Percentiles rank a stretch among this genome's conserved stretches.
phyloP scores from a whole-genome alignment of 192 early-diverging fungal genomes.

The Coemansia furcata region DNA sequence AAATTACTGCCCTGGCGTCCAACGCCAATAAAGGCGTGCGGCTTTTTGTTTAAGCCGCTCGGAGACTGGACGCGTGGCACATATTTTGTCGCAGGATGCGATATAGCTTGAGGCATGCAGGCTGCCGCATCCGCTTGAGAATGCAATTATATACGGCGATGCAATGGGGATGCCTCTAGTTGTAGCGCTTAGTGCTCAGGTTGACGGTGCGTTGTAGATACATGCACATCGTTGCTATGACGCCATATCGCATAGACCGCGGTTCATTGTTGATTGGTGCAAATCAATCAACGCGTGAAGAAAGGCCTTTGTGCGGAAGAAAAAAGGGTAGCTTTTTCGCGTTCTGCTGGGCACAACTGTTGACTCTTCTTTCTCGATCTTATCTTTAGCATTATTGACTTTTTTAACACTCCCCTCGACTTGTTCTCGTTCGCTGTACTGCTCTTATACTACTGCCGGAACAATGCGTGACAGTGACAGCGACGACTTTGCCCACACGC shows the following conservation, averaged over 20 bases:
- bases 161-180: neutral
- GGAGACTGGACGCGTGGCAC: neutral
- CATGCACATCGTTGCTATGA: neutral
- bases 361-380: neutral
- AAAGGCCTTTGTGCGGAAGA: neutral
- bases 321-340: neutral
- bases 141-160: neutral
- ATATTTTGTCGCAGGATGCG: neutral
- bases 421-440: neutral
- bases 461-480: neutral
- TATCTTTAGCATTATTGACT: neutral
- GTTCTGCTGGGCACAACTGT: neutral
- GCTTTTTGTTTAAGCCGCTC: neutral
- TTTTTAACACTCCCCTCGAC: neutral
- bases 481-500: neutral
- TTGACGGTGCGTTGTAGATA: neutral
- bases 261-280: neutral
- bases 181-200: neutral
- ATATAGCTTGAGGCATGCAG: neutral
- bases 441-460: neutral
- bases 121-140: neutral
- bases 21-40: conserved; percentile 3
- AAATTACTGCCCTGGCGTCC: neutral
- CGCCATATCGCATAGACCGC: neutral
- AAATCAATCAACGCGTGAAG: neutral